Evolutionary conservation across 2,329 filamentous ascomycete genomes (phyloP), one percentile per base, ranked within the genome.

Genomic region (Cadophora sp.): DNA sequence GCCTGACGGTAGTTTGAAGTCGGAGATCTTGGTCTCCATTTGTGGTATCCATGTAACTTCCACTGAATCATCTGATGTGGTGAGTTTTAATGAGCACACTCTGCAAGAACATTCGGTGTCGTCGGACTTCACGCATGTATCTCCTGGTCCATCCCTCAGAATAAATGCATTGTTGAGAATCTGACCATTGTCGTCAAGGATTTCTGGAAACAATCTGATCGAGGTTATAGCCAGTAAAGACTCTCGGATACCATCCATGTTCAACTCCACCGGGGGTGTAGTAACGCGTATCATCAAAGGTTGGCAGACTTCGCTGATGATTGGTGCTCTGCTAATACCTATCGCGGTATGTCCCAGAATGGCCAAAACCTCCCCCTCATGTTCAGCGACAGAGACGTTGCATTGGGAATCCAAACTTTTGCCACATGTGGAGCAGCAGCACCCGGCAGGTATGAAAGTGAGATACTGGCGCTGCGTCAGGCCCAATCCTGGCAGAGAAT

Each of bases 241-340:
- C 45, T 48, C 45, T 11, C 6, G 45, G 8, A 48, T 22, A 20
- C 18, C n/a, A 22, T 48, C 8, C 3, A 48, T 22, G 9, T 48
- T 22, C 3, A 48, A 20, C n/a, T 48, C 45, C 18, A 48, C 45
- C 9, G 45, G 45, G 1, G 45, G 45, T 20, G 45, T 48, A 20
- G 45, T 48, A n/a, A 48, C 22, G 8, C 45, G 45, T 48, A 48
- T 48, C n/a, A 48, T 48, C 45, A 48, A 22, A 20, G 45, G 45
- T 20, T 48, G 45, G n/a, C 45, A 48, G 8, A 48, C n/a, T 48
- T 48, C 45, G 3, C 22, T 22, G 45, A 9, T 48, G 8, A 48
- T 48, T 16, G 45, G 3, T 3, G 45, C 6, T 48, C 45, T 48
- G 45, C 45, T n/a, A 22, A 48, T 4, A 6, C 45, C 45, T n/a